Conservation (phyloP, 805 yeast species). For the Teunomyces gatunensis region DNA sequence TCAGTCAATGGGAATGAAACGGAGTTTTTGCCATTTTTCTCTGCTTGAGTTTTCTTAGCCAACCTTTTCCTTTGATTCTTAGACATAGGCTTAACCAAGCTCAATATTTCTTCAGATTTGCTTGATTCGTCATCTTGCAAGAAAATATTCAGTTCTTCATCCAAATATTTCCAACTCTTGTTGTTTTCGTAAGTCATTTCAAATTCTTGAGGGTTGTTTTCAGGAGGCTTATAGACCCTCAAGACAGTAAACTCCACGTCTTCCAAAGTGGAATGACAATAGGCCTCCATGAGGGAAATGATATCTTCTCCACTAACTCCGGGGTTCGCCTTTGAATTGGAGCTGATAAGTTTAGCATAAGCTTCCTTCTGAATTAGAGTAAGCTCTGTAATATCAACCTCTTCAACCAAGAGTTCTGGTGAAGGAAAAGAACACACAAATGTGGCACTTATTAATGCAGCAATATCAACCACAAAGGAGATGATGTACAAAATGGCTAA, state of each 20-base stretch:
- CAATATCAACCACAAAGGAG: background rate
- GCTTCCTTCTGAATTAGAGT: background rate
- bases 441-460: background rate
- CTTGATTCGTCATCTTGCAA: background rate
- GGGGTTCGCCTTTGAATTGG: constrained; percentile 1
- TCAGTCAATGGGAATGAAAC: background rate
- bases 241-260: background rate
- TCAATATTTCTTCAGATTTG: background rate
- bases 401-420: constrained; percentile 1
- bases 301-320: constrained; percentile 1
- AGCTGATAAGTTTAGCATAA: background rate
- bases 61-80: background rate
- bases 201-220: background rate
- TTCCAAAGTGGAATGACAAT: background rate
- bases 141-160: constrained; percentile 1
- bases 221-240: constrained; percentile 3
- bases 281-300: constrained; percentile 4
- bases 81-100: constrained; percentile 1
- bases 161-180: constrained; percentile 2
- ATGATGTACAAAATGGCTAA: background rate
- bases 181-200: constrained; percentile 3
- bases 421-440: background rate
- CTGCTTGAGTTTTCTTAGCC: background rate
- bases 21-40: background rate
- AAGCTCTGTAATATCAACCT: background rate